phyloP scores from a whole-genome alignment of 352 stramenopile species.

The Thalassiosira sp. region DNA sequence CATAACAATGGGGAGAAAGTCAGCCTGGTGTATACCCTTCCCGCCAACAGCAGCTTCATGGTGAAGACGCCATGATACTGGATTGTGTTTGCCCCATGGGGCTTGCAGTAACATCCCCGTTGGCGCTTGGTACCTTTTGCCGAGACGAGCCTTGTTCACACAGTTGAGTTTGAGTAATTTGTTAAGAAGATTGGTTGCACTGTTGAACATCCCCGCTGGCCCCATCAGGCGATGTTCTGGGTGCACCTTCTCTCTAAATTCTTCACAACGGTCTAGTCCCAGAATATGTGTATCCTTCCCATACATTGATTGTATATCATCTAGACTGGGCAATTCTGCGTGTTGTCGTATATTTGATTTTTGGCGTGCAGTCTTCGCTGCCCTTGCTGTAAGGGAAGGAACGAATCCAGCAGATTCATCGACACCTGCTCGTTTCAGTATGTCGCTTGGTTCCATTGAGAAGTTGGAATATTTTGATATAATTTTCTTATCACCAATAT shows the following conservation, averaged over 20 bases:
- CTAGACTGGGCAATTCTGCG: conserved; percentile 54
- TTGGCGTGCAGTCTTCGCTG: neutral
- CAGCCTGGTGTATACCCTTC: conserved; percentile 31
- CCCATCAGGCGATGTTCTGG: conserved; percentile 64
- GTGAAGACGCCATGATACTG: conserved; percentile 20
- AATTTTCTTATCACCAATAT: conserved; percentile 4
- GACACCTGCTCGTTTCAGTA: conserved; percentile 44
- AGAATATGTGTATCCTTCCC: conserved; percentile 57
- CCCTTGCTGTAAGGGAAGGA: conserved; percentile 17
- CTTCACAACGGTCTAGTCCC: conserved; percentile 65
- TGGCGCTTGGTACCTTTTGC: conserved; percentile 2
- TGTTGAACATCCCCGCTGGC: conserved; percentile 78
- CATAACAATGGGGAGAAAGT: conserved; percentile 78
- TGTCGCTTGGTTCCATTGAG: conserved; percentile 50
- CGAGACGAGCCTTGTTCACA: conserved; percentile 19
- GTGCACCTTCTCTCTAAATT: conserved; percentile 53
- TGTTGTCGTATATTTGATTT: conserved; percentile 4
- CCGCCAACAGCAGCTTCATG: conserved; percentile 25
- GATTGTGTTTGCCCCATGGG: conserved; percentile 81
- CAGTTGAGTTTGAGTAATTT: conserved; percentile 58
- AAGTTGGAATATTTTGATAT: conserved; percentile 16
- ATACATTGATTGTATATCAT: conserved; percentile 65
- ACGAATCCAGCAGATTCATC: conserved; percentile 29
- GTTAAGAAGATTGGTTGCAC: conserved; percentile 59
- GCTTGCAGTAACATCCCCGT: conserved; percentile 40